A percentile compares a stretch with the other conserved stretches of the same genome.
These are phyloP conservation scores for Globisporangium barbulae DNA, from an alignment of 352 stramenopile genomes.

Conservation along the genomic window DNA sequence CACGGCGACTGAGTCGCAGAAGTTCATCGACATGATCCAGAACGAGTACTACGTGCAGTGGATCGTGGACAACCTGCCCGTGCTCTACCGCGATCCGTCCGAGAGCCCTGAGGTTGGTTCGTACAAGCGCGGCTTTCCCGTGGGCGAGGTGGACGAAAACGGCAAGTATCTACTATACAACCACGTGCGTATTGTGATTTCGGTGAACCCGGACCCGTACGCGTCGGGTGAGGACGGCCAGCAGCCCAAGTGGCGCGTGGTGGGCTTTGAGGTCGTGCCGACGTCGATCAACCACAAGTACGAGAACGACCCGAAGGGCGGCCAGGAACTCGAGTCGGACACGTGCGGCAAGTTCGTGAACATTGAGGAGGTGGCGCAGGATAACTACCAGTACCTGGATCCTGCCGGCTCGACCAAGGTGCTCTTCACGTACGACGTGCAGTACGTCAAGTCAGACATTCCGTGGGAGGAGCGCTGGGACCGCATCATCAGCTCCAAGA, in stretches of 20 bases:
- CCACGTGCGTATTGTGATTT: conserved; percentile 95
- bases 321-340: conserved; percentile 75
- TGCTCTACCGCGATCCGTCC: conserved; percentile 80
- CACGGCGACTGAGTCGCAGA: conserved; percentile 64
- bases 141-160: conserved; percentile 90
- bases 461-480: conserved; percentile 98
- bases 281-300: conserved; percentile 93
- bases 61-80: conserved; percentile 91
- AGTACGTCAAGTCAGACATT: conserved; percentile 94
- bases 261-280: conserved; percentile 96
- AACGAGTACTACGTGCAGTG: conserved; percentile 95
- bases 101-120: conserved; percentile 62
- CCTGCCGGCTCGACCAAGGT: conserved; percentile 75
- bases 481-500: conserved; percentile 96
- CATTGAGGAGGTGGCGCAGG: conserved; percentile 73
- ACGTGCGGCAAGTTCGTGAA: conserved; percentile 90
- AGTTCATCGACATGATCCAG: conserved; percentile 92
- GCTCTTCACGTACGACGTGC: conserved; percentile 99
- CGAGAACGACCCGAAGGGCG: conserved; percentile 77
- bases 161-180: conserved; percentile 97
- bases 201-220: conserved; percentile 89
- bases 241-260: conserved; percentile 84
- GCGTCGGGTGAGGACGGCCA: conserved; percentile 40
- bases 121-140: conserved; percentile 90
- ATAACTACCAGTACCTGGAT: conserved; percentile 85